Base-by-base conservation (phyloP, 805 yeast genomes). In the Zygosaccharomyces pseudorouxii region DNA sequence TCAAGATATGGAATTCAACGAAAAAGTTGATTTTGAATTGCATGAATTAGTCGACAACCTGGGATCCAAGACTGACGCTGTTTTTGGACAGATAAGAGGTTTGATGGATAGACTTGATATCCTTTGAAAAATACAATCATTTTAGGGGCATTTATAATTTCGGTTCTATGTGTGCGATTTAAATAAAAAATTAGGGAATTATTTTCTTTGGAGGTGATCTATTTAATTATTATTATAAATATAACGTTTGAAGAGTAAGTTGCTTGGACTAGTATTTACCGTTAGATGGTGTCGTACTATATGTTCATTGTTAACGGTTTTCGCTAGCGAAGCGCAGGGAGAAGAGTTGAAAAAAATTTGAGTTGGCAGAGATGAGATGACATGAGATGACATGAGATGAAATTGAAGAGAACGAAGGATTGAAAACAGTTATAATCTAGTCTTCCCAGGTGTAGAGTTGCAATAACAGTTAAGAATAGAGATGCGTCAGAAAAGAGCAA, bases 401-500 rank as follows among this genome's bases (percentile, higher is more conserved):
- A 40, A 9, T 20, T 22, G 30, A 27, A 28, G 22, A 19, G 4
- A 18, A 42, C 18, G 44, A 45, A 20, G 42, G 37, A 31, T 14
- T 30, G 22, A 29, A 30, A 27, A 20, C 16, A 11, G 7, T 14
- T 14, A 6, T 33, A 14, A 6, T 33, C 19, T 14, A n/a, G 4
- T 25, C 28, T 25, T 25, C 12, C 10, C 12, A 25, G 11, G 3
- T 8, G 28, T 10, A 25, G 28, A 25, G 28, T 33, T 18, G 12
- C 16, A 14, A 19, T 7, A 18, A 14, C 3, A 14, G 31, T 20
- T 42, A 8, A 37, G 28, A 29, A 28, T 23, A n/a, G 67, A 51
- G 29, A 92, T 92, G 99, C 89, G 95, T 76, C 97, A 92, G 71
- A 92, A 90, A 69, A 78, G 99, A 70, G 96, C 97, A 46, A 92